Conservation (phyloP, 768 basidiomycete species). For the Termitomyces sp. region DNA sequence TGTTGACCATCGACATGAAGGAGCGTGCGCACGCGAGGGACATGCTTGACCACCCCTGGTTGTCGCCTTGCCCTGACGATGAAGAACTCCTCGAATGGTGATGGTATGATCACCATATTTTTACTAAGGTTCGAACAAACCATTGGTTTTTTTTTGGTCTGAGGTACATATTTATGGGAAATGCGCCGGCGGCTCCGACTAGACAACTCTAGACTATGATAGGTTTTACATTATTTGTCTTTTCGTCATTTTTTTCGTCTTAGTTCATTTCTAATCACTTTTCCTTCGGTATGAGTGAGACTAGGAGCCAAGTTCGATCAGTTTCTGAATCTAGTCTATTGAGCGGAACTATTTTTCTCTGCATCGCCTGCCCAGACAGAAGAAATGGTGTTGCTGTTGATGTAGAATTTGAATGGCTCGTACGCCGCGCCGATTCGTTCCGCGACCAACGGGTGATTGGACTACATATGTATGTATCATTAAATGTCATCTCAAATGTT, state of each 20-base stretch:
- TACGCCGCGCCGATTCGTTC: no score
- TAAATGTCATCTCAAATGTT: no score
- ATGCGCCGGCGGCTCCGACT: background rate
- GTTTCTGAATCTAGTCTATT: no score
- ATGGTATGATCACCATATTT: background rate
- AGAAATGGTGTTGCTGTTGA: no score
- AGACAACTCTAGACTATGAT: slow-evolving; percentile 4
- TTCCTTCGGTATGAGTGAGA: no score
- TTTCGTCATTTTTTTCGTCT: background rate
- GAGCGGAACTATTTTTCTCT: no score
- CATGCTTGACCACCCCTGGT: slow-evolving; percentile 74
- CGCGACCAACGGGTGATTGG: no score
- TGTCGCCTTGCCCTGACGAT: slow-evolving; percentile 40
- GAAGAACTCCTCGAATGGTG: slow-evolving; percentile 44
- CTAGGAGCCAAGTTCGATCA: no score
- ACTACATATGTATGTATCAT: no score
- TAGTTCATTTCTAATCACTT: background rate
- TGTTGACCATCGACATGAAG: slow-evolving; percentile 70
- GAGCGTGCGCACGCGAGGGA: slow-evolving; percentile 69
- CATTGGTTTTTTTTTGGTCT: background rate
- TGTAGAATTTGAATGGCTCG: no score
- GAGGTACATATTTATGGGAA: background rate
- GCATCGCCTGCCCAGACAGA: no score
- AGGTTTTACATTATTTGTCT: background rate
- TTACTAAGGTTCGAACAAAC: background rate